phyloP scores from a whole-genome alignment of 2,329 filamentous ascomycete species.

The Trichoderma brevicompactum region DNA sequence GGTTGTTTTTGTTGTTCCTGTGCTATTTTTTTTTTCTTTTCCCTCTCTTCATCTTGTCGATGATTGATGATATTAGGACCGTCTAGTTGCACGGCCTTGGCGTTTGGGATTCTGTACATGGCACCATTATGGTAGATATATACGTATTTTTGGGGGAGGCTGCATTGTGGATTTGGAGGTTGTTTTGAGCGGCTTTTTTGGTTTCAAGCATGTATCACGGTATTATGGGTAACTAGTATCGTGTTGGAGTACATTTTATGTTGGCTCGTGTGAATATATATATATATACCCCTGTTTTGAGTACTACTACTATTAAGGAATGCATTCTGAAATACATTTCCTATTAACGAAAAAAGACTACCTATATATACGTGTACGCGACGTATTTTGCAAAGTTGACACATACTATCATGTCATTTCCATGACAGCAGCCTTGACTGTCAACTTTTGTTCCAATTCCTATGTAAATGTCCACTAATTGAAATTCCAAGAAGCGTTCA shows the following conservation, averaged over 20 bases:
- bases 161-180: background rate
- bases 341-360: background rate
- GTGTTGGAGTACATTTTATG: background rate
- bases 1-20: background rate
- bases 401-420: background rate
- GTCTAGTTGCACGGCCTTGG: background rate
- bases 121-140: background rate
- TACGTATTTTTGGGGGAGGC: background rate
- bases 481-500: background rate
- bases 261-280: background rate
- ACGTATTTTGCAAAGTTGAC: background rate
- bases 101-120: conserved; percentile 1
- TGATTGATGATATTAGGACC: background rate
- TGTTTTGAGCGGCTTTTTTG: background rate
- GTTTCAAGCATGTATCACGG: background rate
- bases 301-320: background rate
- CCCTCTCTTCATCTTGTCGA: background rate
- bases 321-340: background rate
- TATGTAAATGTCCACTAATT: background rate
- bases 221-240: background rate
- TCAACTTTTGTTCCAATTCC: background rate
- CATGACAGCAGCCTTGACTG: background rate
- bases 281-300: conserved; percentile 11
- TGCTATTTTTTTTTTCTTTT: background rate
- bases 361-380: background rate